Percentiles rank a stretch among this genome's conserved stretches.
phyloP scores from a whole-genome alignment of 768 basidiomycete genomes.

The Lepiota brunneoincarnata region DNA sequence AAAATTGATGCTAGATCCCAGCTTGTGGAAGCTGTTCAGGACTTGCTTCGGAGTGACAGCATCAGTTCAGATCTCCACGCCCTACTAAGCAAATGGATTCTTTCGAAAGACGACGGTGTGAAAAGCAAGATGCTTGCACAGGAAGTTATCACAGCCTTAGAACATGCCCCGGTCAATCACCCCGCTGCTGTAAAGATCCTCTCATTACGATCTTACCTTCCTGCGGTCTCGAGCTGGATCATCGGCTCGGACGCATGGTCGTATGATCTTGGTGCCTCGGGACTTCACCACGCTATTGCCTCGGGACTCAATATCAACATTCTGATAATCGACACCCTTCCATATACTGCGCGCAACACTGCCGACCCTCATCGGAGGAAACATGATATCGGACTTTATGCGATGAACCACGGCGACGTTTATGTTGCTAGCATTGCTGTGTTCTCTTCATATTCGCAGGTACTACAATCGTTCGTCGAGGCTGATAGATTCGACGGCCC shows the following conservation, averaged over 20 bases:
- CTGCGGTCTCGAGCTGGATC: constrained; percentile 85
- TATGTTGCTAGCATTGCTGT: constrained; percentile 95
- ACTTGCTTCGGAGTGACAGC: constrained; percentile 53
- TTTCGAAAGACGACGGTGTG: constrained; percentile 65
- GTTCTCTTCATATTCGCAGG: constrained; percentile 94
- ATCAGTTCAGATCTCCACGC: constrained; percentile 59
- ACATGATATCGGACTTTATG: constrained; percentile 96
- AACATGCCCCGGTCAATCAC: constrained; percentile 35
- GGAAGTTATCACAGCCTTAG: constrained; percentile 51
- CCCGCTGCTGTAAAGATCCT: constrained; percentile 56
- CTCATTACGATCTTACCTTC: constrained; percentile 57
- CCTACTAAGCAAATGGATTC: constrained; percentile 76
- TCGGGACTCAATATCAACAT: constrained; percentile 93
- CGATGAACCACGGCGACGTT: constrained; percentile 97
- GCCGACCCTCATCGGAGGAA: constrained; percentile 77
- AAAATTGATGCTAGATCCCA: constrained; percentile 73
- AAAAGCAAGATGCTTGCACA: constrained; percentile 61
- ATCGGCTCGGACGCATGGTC: constrained; percentile 98
- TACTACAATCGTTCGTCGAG: constrained; percentile 86
- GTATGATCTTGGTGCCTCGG: constrained; percentile 93
- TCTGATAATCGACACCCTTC: constrained; percentile 89
- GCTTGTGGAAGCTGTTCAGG: constrained; percentile 62
- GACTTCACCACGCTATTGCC: constrained; percentile 91
- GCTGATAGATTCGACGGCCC: constrained; percentile 91
- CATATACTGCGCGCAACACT: constrained; percentile 77